Percentiles rank a stretch among this genome's conserved stretches.
Evolutionary conservation across 805 yeast genomes (phyloP).

Genomic region (Hanseniaspora occidentalis): DNA sequence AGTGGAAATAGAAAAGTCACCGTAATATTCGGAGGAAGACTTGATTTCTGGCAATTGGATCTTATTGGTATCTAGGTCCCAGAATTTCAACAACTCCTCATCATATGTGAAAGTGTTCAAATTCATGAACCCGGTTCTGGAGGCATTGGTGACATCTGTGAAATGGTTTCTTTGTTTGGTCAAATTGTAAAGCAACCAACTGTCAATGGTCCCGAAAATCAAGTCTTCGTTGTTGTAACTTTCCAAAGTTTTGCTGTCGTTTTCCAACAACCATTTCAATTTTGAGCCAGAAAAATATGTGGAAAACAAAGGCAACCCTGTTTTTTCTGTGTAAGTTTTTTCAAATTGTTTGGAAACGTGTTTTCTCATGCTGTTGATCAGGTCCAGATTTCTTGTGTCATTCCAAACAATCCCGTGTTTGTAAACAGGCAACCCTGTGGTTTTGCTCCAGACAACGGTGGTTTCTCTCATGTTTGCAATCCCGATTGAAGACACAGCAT

Average conservation of each 20-base stretch:
- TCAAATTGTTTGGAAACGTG: slow-evolving; percentile 42
- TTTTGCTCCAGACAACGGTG: slow-evolving; percentile 73
- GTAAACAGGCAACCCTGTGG: slow-evolving; percentile 70
- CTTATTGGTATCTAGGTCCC: slow-evolving; percentile 62
- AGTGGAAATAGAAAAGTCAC: slow-evolving; percentile 54
- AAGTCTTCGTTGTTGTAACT: slow-evolving; percentile 67
- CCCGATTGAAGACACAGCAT: slow-evolving; percentile 63
- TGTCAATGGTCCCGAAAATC: slow-evolving; percentile 89
- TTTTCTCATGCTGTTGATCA: slow-evolving; percentile 50
- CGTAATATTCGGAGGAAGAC: slow-evolving; percentile 69
- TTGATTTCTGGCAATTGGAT: slow-evolving; percentile 64
- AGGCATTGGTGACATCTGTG: slow-evolving; percentile 85
- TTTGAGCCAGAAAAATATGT: slow-evolving; percentile 89
- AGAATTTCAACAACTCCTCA: slow-evolving; percentile 57
- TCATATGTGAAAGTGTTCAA: slow-evolving; percentile 67
- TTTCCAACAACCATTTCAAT: slow-evolving; percentile 79
- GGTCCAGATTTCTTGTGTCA: slow-evolving; percentile 72
- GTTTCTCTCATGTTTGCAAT: slow-evolving; percentile 96
- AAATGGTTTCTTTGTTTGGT: slow-evolving; percentile 59
- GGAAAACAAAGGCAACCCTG: slow-evolving; percentile 72
- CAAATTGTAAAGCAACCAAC: slow-evolving; percentile 83
- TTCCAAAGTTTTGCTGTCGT: slow-evolving; percentile 50
- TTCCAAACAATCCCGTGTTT: slow-evolving; percentile 90
- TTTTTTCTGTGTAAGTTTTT: slow-evolving; percentile 44
- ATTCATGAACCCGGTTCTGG: slow-evolving; percentile 84